A percentile compares a stretch with the other conserved stretches of the same genome.
These are phyloP conservation scores for Aristolochia californica DNA, from an alignment of 164 flowering plant genomes.

Conservation along the genomic window DNA sequence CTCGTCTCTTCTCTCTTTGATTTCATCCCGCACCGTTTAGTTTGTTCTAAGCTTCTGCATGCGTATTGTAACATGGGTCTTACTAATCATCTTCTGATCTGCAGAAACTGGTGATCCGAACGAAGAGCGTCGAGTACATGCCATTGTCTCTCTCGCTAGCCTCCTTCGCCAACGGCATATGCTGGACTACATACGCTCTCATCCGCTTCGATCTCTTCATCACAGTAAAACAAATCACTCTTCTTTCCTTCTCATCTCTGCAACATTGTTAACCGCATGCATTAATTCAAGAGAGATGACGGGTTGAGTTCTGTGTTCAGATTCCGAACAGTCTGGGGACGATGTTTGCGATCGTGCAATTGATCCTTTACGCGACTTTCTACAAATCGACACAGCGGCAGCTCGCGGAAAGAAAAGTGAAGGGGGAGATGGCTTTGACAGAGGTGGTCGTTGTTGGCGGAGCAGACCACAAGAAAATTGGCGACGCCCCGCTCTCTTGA, in stretches of 20 bases:
- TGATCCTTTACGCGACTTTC: slow-evolving; percentile 50
- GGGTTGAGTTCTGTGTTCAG: slow-evolving; percentile 27
- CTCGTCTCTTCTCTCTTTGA: too few species aligned
- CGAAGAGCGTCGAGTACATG: slow-evolving; percentile 76
- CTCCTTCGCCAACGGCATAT: slow-evolving; percentile 43
- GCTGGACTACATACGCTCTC: slow-evolving; percentile 59
- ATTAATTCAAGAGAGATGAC: too few species aligned
- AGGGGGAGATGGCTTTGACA: slow-evolving; percentile 27
- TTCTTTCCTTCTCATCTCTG: too few species aligned
- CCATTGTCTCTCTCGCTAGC: slow-evolving; percentile 55
- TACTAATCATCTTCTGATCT: not conserved
- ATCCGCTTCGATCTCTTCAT: slow-evolving; percentile 61
- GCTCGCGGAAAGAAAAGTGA: slow-evolving; percentile 36
- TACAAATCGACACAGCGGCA: slow-evolving; percentile 59
- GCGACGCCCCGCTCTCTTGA: not conserved
- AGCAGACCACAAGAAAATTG: not conserved
- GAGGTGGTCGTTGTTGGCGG: slow-evolving; percentile 24
- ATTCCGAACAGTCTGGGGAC: slow-evolving; percentile 62
- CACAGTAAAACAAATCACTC: too few species aligned
- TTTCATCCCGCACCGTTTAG: too few species aligned
- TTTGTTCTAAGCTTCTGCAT: too few species aligned
- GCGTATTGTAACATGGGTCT: too few species aligned
- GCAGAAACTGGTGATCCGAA: slow-evolving; percentile 64
- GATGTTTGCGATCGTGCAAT: slow-evolving; percentile 43
- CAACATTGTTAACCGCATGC: too few species aligned